Percentiles rank a stretch among this genome's conserved stretches.
Evolutionary conservation across 2,329 filamentous ascomycete species (phyloP).

Genomic region (Rutstroemia sp.): DNA sequence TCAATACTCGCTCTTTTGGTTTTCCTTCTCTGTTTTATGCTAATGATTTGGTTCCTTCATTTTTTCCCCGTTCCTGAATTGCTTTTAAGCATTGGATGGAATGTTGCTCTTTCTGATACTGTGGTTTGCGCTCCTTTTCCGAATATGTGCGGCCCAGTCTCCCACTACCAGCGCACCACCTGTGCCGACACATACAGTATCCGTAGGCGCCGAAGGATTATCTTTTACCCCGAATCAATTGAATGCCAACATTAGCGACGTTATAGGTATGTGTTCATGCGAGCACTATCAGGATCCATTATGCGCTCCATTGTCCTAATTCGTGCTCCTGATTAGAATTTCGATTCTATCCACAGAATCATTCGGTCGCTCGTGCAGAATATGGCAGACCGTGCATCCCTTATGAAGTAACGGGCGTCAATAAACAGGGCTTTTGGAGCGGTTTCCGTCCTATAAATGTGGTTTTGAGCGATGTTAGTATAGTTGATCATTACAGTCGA

Average conservation of each 20-base stretch:
- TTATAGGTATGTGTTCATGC: conserved; percentile 14
- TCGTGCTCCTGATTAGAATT: conserved; percentile 32
- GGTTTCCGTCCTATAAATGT: conserved; percentile 40
- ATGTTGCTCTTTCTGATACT: background rate
- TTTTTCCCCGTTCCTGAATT: background rate
- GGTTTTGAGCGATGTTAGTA: conserved; percentile 34
- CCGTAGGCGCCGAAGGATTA: conserved; percentile 12
- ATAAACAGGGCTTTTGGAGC: conserved; percentile 46
- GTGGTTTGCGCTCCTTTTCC: background rate
- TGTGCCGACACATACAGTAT: conserved; percentile 2
- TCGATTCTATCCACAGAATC: conserved; percentile 54
- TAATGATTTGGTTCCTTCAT: no score
- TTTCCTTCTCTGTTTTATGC: background rate
- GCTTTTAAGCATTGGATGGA: background rate
- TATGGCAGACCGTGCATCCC: conserved; percentile 55
- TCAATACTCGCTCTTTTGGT: no score
- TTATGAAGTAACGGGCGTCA: conserved; percentile 46
- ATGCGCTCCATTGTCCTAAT: no score
- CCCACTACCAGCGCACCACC: background rate
- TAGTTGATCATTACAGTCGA: background rate
- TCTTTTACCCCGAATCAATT: conserved; percentile 17
- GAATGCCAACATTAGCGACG: conserved; percentile 19
- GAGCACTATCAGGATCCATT: no score
- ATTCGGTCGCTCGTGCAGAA: conserved; percentile 54
- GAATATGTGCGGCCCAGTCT: conserved; percentile 4